Percentiles rank a stretch among this genome's conserved stretches.
phyloP scores from a whole-genome alignment of 2,329 filamentous ascomycete genomes.

The Cladosporium halotolerans region DNA sequence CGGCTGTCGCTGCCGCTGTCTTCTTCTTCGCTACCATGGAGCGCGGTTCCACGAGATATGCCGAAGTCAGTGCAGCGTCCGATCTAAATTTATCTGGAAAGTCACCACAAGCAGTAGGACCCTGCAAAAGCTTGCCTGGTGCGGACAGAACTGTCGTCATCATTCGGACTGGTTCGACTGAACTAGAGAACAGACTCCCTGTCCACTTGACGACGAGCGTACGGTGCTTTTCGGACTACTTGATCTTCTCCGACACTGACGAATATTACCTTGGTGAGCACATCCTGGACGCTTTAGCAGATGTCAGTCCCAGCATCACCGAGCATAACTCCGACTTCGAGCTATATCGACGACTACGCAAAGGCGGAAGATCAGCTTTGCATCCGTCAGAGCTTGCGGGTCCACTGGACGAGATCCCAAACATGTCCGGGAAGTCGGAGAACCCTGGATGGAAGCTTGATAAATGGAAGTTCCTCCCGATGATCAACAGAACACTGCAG shows the following conservation, averaged over 20 bases:
- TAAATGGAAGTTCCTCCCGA: slow-evolving; percentile 37
- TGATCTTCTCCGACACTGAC: slow-evolving; percentile 54
- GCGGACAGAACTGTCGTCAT: slow-evolving; percentile 50
- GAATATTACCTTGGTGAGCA: slow-evolving; percentile 43
- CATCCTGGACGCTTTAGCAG: slow-evolving; percentile 31
- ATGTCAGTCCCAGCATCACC: slow-evolving; percentile 26
- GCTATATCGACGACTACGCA: slow-evolving; percentile 32
- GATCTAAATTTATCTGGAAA: no score
- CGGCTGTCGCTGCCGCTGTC: no score
- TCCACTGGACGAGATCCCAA: background rate
- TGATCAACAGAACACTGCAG: slow-evolving; percentile 31
- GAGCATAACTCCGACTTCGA: slow-evolving; percentile 29
- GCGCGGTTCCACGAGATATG: no score
- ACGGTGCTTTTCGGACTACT: slow-evolving; percentile 49
- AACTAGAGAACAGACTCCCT: slow-evolving; percentile 49
- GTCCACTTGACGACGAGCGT: slow-evolving; percentile 50
- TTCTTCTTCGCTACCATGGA: no score
- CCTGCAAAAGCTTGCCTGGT: slow-evolving; percentile 17
- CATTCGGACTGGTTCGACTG: slow-evolving; percentile 54
- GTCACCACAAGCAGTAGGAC: no score
- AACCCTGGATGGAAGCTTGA: slow-evolving; percentile 23
- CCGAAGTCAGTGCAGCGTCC: no score
- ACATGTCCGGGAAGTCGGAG: background rate
- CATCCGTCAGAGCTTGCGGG: slow-evolving; percentile 20
- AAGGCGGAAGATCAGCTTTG: slow-evolving; percentile 26